Evolutionary conservation across 2,329 filamentous ascomycete genomes (phyloP), one percentile per base, ranked within the genome.

Genomic region (Macroventuria anomochaeta): DNA sequence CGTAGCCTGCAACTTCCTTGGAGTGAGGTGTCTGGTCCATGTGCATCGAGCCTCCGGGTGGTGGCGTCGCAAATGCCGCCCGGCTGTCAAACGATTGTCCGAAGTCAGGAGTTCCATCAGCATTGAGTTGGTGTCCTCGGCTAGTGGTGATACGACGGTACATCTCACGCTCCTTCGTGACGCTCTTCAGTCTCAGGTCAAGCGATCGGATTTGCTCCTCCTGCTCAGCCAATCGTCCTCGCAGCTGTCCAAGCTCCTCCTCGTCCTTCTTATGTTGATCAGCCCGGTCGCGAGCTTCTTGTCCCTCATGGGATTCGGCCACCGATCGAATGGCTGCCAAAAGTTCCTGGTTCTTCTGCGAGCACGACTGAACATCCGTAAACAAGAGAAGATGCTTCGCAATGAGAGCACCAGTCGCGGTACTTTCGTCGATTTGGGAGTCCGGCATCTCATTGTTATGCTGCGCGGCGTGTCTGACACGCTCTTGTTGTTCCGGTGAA

Each of bases 111-210:
- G 58, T 55, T 17, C 46, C 17, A 74, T 71, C 11, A 71, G 84
- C 70, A 69, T 83, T 68, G 72, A 77, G 87, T 75, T 83, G 53
- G 53, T 86, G 83, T 15, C 86, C 85, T 53, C 86, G 83, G 58
- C 95, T 90, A 62, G 93, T 90, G 25, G 97, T 84, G 80, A 97
- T 93, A 46, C 93, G 91, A 18, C 93, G 88, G 87, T 97, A 97
- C 85, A 97, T 97, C 71, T 99, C 93, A 58, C 95, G 88, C 77
- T 99, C 95, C 66, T 92, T 91, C 71, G 95, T 91, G 73, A 96
- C 96, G 73, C 91, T 96, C 78, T 96, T 91, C 59, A 92, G 90
- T 52, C 93, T 90, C 25, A 89, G 86, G 36, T 89, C 86, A 61
- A 96, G 88, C 11, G 89, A 89, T 62, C 88, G 85, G 46, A 96